phyloP scores from a whole-genome alignment of 768 basidiomycete species.

The Sarcodon sp. region DNA sequence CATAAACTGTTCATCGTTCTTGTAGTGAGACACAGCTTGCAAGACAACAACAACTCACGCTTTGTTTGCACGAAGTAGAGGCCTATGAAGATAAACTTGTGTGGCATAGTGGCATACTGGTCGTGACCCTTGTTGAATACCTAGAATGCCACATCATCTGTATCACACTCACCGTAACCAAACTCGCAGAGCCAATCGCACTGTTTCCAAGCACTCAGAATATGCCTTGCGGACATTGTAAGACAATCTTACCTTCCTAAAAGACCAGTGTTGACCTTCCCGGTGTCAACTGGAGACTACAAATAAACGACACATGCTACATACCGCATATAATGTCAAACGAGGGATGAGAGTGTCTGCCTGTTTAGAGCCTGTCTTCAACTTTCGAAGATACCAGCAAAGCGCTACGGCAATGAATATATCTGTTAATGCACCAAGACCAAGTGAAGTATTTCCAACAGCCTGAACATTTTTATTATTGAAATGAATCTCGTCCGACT shows the following conservation, averaged over 20 bases:
- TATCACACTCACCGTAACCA: conserved; percentile 35
- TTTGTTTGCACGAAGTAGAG: conserved; percentile 58
- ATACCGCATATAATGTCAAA: conserved; percentile 37
- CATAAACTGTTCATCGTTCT: conserved; percentile 32
- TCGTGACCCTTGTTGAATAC: too few species aligned
- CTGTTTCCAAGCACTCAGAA: conserved; percentile 13
- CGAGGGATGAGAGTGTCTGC: conserved; percentile 42
- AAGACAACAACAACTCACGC: conserved; percentile 23
- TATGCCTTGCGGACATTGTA: not conserved
- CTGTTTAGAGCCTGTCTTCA: conserved; percentile 37
- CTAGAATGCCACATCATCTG: too few species aligned
- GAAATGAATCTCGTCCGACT: not conserved
- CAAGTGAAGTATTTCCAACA: conserved; percentile 34
- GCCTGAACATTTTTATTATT: conserved; percentile 16
- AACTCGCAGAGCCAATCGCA: conserved; percentile 32
- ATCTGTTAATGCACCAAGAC: conserved; percentile 37
- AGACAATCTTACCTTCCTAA: conserved; percentile 36
- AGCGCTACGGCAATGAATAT: conserved; percentile 36
- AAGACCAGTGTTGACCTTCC: conserved; percentile 38
- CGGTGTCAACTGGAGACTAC: too few species aligned
- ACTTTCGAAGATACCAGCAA: conserved; percentile 37
- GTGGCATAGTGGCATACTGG: conserved; percentile 34
- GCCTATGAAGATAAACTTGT: conserved; percentile 45
- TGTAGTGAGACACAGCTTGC: not conserved
- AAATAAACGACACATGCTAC: not conserved